Evolutionary conservation across 192 early-diverging fungal genomes (phyloP).

Genomic region (Backusella mclennaniae): DNA sequence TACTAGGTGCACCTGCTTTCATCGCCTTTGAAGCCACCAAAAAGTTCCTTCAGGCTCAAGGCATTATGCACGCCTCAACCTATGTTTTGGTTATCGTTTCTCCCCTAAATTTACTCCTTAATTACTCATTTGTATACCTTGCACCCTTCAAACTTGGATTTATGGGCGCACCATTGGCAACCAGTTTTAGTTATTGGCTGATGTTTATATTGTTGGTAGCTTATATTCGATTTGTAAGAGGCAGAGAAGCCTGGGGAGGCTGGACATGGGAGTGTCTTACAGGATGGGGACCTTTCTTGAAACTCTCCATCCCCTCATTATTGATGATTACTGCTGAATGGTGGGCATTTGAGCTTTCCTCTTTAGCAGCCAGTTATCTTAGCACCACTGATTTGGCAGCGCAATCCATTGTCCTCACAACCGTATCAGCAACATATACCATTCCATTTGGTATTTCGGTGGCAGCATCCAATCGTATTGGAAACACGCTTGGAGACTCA

Average conservation of each 20-base stretch:
- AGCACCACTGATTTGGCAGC: conserved; percentile 75
- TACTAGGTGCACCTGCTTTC: conserved; percentile 73
- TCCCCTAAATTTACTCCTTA: conserved; percentile 74
- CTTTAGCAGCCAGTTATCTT: conserved; percentile 70
- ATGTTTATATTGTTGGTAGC: conserved; percentile 61
- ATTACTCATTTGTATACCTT: conserved; percentile 81
- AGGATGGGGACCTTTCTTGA: conserved; percentile 55
- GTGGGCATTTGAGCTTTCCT: conserved; percentile 69
- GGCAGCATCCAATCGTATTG: conserved; percentile 79
- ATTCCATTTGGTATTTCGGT: conserved; percentile 81
- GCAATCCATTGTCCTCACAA: conserved; percentile 80
- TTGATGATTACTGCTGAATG: conserved; percentile 81
- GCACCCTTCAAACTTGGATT: conserved; percentile 65
- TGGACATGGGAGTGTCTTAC: conserved; percentile 72
- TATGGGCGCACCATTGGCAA: conserved; percentile 82
- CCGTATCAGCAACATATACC: conserved; percentile 68
- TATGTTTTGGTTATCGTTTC: conserved; percentile 65
- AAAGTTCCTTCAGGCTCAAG: conserved; percentile 85
- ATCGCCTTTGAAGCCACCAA: conserved; percentile 83
- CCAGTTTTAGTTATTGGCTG: conserved; percentile 71
- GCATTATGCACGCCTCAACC: conserved; percentile 84
- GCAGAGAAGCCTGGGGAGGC: conserved; percentile 83
- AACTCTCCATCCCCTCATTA: conserved; percentile 76
- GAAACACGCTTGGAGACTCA: conserved; percentile 65
- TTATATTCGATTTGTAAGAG: conserved; percentile 65